Percentiles rank a stretch among this genome's conserved stretches.
phyloP scores from a whole-genome alignment of 2,329 filamentous ascomycete genomes.

The Cladosporium austrohemisphaericum region DNA sequence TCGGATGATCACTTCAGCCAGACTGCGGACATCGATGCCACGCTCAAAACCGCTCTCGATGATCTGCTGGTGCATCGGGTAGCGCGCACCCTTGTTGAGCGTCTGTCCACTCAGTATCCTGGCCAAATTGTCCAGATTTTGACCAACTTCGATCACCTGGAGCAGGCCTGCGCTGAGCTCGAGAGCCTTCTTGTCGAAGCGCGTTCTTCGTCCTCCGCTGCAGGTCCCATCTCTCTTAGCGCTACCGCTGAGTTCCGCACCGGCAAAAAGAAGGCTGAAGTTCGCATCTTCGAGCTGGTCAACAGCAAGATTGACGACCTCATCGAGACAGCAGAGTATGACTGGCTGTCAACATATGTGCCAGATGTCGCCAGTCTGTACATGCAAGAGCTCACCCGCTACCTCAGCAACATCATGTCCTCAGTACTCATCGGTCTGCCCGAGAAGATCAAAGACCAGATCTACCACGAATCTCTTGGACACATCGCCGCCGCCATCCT shows the following conservation, averaged over 20 bases:
- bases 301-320: constrained; percentile 98
- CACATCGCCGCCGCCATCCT: constrained; percentile 67
- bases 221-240: constrained; percentile 71
- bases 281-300: constrained; percentile 96
- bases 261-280: constrained; percentile 94
- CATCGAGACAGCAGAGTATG: constrained; percentile 94
- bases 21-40: constrained; percentile 84
- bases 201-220: constrained; percentile 74
- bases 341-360: constrained; percentile 68
- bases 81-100: constrained; percentile 82
- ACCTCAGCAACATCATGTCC: constrained; percentile 94
- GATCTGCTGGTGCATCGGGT: constrained; percentile 91
- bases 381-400: constrained; percentile 90
- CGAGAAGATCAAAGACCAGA: constrained; percentile 91
- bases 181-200: constrained; percentile 82
- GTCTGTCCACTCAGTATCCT: constrained; percentile 85
- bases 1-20: constrained; percentile 94
- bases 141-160: constrained; percentile 96
- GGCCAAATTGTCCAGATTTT: constrained; percentile 98
- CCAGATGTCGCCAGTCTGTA: constrained; percentile 80
- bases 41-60: constrained; percentile 82
- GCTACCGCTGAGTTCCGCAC: constrained; percentile 83
- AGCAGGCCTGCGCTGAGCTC: constrained; percentile 84
- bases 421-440: constrained; percentile 90
- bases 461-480: constrained; percentile 93